Evolutionary conservation across 2,329 filamentous ascomycete species (phyloP), one percentile per base, ranked within the genome.

Genomic region (Nothophaeocryptopus gaeumannii): DNA sequence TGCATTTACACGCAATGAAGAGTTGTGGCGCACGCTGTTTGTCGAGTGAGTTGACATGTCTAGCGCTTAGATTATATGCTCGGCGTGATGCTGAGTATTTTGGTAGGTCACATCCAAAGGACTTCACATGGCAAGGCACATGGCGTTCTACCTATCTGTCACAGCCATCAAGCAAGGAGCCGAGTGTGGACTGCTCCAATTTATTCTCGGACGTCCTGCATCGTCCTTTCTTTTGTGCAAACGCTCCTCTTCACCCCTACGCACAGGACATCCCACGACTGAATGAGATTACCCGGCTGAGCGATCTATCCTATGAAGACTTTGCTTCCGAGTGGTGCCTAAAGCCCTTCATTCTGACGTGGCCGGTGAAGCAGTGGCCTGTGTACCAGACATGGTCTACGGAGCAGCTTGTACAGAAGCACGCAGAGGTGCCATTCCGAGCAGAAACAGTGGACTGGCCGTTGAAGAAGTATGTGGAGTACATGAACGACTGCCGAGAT

Each of bases 371-470:
- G 63, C 67, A 81, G 54, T 97, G 93, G 92, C 88, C 88, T 1
- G 83, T 85, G 1, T 90, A 80, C 68, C 75, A 78, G 33, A 74
- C 79, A 26, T 97, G 92, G 92, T 84, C 80, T 2, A 78, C 86
- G 9, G 77, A 85, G n/a, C 71, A 71, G 8, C 76, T 97, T 1
- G 73, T 86, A 1, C 62, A 74, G n/a, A 74, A 76, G 53, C 89
- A 90, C 66, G 74, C 78, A 1, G 71, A 84, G 42, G 78, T 85
- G 2, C 77, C 80, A 43, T 96, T 97, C 70, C 83, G 89, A 35
- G 92, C 92, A 8, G 93, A 97, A 75, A 87, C 90, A 0, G 91
- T 97, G 5, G 89, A 96, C 71, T 97, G 92, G 92, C 82, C 84
- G 0, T 80, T 96, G 55, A 75, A 78, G n/a, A 87, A 81, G 0